phyloP scores from a whole-genome alignment of 306 rosid genomes.

The Adenanthera pavonina region DNA sequence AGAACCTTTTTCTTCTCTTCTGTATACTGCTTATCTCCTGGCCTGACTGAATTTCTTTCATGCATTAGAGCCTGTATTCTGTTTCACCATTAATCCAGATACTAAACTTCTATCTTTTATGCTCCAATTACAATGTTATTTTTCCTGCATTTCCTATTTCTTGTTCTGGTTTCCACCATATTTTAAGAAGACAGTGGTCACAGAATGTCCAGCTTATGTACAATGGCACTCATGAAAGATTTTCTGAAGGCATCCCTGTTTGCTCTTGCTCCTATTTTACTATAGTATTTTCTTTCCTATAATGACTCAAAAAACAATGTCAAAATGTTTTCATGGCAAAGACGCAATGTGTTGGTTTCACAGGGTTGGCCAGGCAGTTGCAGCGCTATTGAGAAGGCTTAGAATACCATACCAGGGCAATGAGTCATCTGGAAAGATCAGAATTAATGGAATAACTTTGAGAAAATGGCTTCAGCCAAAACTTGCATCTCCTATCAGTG shows the following conservation, averaged over 20 bases:
- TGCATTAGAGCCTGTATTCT: neutral
- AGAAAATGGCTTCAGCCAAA: conserved; percentile 88
- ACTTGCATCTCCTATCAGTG: conserved; percentile 63
- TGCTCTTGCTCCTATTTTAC: conserved; percentile 6
- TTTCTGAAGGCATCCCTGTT: conserved; percentile 16
- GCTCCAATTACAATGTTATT: neutral
- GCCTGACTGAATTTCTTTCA: neutral
- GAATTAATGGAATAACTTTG: conserved; percentile 66
- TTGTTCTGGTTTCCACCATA: conserved; percentile 33
- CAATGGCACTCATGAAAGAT: conserved; percentile 13
- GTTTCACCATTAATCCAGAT: neutral
- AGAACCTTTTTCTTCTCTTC: neutral
- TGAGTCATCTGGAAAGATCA: conserved; percentile 80
- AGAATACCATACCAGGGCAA: conserved; percentile 71
- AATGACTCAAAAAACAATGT: conserved; percentile 20
- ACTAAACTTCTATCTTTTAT: neutral
- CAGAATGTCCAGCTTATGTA: neutral
- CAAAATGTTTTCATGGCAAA: conserved; percentile 38
- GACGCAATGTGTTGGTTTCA: conserved; percentile 41
- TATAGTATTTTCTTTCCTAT: conserved; percentile 11
- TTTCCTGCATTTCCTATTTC: neutral
- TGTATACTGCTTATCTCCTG: neutral
- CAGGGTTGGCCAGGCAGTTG: conserved; percentile 87
- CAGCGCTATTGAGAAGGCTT: conserved; percentile 81
- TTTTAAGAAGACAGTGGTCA: conserved; percentile 27